Percentiles rank a stretch among this genome's conserved stretches.
Conservation (phyloP, 208 protist genomes). For the Zelonia costaricensis region DNA sequence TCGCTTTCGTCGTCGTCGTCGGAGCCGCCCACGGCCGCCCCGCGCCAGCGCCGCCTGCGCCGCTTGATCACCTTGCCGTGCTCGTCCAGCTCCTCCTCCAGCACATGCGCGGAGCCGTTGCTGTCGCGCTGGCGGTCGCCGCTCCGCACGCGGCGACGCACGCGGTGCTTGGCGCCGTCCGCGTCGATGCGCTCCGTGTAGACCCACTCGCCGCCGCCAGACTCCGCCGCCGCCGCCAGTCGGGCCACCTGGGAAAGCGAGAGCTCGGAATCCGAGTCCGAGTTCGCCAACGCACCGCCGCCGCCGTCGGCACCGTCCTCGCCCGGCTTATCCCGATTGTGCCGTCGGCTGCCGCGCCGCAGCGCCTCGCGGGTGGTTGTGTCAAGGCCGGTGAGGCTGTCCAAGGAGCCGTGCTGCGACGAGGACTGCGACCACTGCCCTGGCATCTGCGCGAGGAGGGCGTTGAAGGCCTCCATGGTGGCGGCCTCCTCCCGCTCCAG, state of each 20-base stretch:
- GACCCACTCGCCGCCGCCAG: slow-evolving; percentile 25
- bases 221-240: slow-evolving; percentile 11
- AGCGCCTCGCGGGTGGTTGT: not conserved
- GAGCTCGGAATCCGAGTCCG: slow-evolving; percentile 12
- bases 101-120: slow-evolving; percentile 22
- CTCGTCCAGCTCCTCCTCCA: slow-evolving; percentile 60
- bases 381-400: not conserved
- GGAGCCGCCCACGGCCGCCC: not conserved
- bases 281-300: slow-evolving; percentile 1
- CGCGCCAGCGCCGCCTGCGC: slow-evolving; percentile 14
- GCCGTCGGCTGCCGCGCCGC: too few relatives aligned
- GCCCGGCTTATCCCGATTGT: too few relatives aligned
- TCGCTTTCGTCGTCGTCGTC: slow-evolving; percentile 10
- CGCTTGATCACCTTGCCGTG: slow-evolving; percentile 35
- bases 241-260: slow-evolving; percentile 13
- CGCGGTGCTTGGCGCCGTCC: slow-evolving; percentile 32
- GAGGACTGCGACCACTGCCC: slow-evolving; percentile 4
- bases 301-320: not conserved
- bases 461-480: slow-evolving; percentile 41
- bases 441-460: slow-evolving; percentile 41
- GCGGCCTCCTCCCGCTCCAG: slow-evolving; percentile 31
- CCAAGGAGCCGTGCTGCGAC: slow-evolving; percentile 6
- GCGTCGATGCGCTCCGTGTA: slow-evolving; percentile 34
- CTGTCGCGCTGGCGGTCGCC: not conserved
- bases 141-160: slow-evolving; percentile 14